These are phyloP conservation scores for Meyerozyma guilliermondii DNA, from an alignment of 1,139 yeast genomes.

Conservation along the genomic window DNA sequence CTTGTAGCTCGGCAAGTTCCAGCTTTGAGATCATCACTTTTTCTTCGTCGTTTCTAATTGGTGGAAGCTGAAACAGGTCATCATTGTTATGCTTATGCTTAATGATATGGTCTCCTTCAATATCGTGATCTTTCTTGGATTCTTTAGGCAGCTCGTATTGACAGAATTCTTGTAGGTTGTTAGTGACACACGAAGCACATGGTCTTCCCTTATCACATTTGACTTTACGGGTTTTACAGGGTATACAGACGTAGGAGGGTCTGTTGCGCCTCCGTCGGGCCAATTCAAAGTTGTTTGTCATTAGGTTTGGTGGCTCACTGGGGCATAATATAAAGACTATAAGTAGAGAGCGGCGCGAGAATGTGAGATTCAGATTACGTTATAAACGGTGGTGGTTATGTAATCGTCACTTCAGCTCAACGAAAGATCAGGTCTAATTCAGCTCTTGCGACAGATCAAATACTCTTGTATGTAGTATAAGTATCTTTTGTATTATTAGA, in stretches of 20 bases:
- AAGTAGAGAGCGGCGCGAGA: too few species aligned
- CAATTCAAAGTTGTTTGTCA: background rate
- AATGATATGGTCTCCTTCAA: background rate
- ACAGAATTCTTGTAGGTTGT: conserved; percentile 1
- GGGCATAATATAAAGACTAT: too few species aligned
- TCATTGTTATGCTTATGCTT: background rate
- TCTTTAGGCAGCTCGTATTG: background rate
- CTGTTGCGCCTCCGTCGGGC: conserved; percentile 4
- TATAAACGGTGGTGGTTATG: too few species aligned
- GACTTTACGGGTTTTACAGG: conserved; percentile 12
- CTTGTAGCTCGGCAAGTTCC: background rate
- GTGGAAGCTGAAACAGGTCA: background rate
- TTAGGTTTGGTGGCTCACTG: too few species aligned
- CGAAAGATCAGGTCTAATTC: too few species aligned
- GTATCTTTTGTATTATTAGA: too few species aligned
- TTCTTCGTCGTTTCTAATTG: background rate
- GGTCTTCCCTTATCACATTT: conserved; percentile 12
- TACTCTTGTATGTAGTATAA: too few species aligned
- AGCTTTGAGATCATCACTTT: background rate
- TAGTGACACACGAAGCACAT: conserved; percentile 8
- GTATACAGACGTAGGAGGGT: conserved; percentile 9
- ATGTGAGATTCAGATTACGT: too few species aligned
- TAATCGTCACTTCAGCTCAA: too few species aligned
- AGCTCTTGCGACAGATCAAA: too few species aligned
- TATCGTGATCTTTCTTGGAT: background rate